Percentiles rank a stretch among this genome's conserved stretches.
phyloP scores from a whole-genome alignment of 257 asterid genomes.

The Ehretia macrophylla region DNA sequence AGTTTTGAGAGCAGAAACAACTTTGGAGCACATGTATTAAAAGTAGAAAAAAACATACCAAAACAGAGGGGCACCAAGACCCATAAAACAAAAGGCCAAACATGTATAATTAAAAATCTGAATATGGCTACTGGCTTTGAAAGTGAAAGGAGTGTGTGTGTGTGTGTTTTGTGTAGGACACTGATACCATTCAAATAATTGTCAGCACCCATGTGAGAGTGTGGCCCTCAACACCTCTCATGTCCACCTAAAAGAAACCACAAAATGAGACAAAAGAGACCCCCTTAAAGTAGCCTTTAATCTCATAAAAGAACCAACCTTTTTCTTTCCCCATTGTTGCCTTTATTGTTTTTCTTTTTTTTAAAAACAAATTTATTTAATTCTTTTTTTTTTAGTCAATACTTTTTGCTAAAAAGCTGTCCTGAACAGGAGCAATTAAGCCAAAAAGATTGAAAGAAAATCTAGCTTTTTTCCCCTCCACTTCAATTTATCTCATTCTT shows the following conservation, averaged over 20 bases:
- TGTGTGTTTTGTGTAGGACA: constrained; percentile 20
- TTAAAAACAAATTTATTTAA: too few species aligned
- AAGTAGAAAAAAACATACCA: constrained; percentile 15
- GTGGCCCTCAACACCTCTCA: constrained; percentile 33
- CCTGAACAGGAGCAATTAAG: constrained; percentile 10
- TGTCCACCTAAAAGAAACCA: constrained; percentile 46
- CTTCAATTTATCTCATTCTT: neutral
- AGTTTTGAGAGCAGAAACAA: neutral
- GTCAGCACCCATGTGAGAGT: constrained; percentile 38
- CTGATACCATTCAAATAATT: constrained; percentile 26
- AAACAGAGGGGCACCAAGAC: constrained; percentile 22
- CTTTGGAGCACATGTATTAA: constrained; percentile 20
- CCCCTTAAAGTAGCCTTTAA: constrained; percentile 36
- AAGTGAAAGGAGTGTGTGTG: constrained; percentile 19
- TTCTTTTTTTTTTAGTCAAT: neutral
- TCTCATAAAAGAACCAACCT: constrained; percentile 26
- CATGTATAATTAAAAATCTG: constrained; percentile 21
- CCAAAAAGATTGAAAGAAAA: constrained; percentile 1
- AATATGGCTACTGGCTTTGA: constrained; percentile 22
- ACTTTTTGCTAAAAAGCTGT: constrained; percentile 10
- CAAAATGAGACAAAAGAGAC: constrained; percentile 38
- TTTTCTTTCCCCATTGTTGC: constrained; percentile 13
- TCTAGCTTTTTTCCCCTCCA: constrained; percentile 4
- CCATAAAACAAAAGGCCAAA: constrained; percentile 37
- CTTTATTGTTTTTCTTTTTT: neutral